A percentile compares a stretch with the other conserved stretches of the same genome.
phyloP scores from a whole-genome alignment of 2,329 filamentous ascomycete genomes.

The Helicocarpus griseus region DNA sequence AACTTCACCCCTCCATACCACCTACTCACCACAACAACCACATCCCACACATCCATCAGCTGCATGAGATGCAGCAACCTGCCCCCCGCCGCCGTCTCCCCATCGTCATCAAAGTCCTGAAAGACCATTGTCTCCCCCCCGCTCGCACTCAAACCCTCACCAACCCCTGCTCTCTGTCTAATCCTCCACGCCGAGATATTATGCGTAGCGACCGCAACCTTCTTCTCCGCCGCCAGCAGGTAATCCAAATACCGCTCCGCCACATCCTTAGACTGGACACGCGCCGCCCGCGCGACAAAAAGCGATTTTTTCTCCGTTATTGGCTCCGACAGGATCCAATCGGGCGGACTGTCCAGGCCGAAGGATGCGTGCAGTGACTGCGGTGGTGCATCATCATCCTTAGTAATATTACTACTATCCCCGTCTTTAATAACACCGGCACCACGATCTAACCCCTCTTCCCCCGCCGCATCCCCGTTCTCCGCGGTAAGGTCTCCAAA shows the following conservation, averaged over 20 bases:
- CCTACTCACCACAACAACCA: conserved; percentile 81
- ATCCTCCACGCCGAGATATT: conserved; percentile 96
- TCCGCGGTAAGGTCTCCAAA: no score
- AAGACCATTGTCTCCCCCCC: conserved; percentile 45
- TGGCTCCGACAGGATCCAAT: conserved; percentile 66
- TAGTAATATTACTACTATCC: conserved; percentile 12
- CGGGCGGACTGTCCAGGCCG: conserved; percentile 35
- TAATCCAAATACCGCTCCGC: conserved; percentile 63
- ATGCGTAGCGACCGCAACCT: conserved; percentile 77
- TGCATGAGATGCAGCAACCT: conserved; percentile 84
- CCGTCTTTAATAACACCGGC: no score
- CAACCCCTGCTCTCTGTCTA: conserved; percentile 11
- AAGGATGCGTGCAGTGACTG: conserved; percentile 21
- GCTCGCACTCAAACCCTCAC: conserved; percentile 24
- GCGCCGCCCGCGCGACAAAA: conserved; percentile 70
- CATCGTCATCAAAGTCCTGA: conserved; percentile 94
- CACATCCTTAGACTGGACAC: conserved; percentile 58
- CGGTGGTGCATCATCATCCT: conserved; percentile 16
- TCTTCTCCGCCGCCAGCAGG: conserved; percentile 72
- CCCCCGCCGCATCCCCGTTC: no score
- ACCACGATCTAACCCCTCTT: no score
- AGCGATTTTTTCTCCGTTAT: conserved; percentile 76
- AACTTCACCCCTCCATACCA: conserved; percentile 93
- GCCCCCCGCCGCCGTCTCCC: conserved; percentile 83
- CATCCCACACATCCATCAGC: conserved; percentile 87